Percentiles rank a stretch among this genome's conserved stretches.
These are phyloP conservation scores for Agaricus bisporus DNA, from an alignment of 768 basidiomycete genomes.

Conservation along the genomic window DNA sequence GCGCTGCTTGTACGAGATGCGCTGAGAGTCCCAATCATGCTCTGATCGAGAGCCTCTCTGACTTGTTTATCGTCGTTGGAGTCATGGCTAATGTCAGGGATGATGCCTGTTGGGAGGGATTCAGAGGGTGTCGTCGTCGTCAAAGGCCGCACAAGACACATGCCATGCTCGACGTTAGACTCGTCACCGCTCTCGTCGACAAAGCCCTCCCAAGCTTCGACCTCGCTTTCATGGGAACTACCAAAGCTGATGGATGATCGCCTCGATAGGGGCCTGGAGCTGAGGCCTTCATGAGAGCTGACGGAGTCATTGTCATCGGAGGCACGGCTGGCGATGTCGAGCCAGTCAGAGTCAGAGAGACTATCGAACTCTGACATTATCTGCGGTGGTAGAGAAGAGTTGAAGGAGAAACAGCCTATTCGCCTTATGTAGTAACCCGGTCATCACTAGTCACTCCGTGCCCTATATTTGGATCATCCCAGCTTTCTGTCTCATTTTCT, in stretches of 20 bases:
- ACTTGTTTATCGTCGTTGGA: slow-evolving; percentile 61
- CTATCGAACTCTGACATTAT: slow-evolving; percentile 56
- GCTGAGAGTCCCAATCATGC: slow-evolving; percentile 74
- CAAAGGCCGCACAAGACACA: slow-evolving; percentile 25
- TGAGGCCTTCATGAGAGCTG: slow-evolving; percentile 51
- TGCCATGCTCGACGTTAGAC: slow-evolving; percentile 22
- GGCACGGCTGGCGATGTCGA: slow-evolving; percentile 65
- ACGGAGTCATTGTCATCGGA: slow-evolving; percentile 71
- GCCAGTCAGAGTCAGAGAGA: slow-evolving; percentile 80
- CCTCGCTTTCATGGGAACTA: slow-evolving; percentile 63
- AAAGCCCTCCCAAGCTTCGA: slow-evolving; percentile 77
- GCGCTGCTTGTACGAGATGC: slow-evolving; percentile 64
- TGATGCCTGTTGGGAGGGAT: slow-evolving; percentile 22
- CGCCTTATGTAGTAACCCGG: slow-evolving; percentile 9
- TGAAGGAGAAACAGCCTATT: neutral
- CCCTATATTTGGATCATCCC: too few species aligned
- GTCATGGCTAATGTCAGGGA: slow-evolving; percentile 27
- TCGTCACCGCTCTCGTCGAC: slow-evolving; percentile 59
- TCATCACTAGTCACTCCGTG: too few species aligned
- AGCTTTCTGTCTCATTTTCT: too few species aligned
- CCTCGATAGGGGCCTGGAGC: slow-evolving; percentile 52
- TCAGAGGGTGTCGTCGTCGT: slow-evolving; percentile 22
- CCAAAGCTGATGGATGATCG: slow-evolving; percentile 64
- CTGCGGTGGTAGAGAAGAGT: neutral
- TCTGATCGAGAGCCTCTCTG: slow-evolving; percentile 74